These are phyloP conservation scores for Omphalea diandra DNA, from an alignment of 441 rosid genomes.

Conservation along the genomic window DNA sequence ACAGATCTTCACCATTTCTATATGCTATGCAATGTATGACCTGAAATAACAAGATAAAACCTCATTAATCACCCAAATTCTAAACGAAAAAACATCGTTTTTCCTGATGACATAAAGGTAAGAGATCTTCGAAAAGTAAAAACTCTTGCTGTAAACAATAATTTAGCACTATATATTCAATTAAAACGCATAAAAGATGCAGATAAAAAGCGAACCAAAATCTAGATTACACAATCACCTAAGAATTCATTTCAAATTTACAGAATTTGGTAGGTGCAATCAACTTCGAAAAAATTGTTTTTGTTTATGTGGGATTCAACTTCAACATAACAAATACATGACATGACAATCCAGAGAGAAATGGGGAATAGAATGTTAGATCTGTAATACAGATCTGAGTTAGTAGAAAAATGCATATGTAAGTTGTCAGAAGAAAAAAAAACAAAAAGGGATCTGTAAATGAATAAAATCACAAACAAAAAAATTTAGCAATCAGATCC, in stretches of 20 bases:
- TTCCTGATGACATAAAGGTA: neutral
- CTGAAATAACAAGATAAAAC: neutral
- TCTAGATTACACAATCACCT: neutral
- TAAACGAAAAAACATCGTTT: neutral
- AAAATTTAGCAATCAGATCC: neutral
- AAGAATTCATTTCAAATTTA: neutral
- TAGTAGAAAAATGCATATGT: neutral
- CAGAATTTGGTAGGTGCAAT: neutral
- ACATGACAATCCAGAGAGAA: neutral
- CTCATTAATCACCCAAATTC: neutral
- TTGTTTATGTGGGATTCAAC: neutral
- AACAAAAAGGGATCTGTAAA: too few species aligned
- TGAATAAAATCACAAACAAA: neutral
- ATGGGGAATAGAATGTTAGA: neutral
- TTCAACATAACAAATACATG: neutral
- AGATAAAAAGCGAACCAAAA: neutral
- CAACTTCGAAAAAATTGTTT: neutral
- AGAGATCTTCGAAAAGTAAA: neutral
- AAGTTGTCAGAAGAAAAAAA: neutral
- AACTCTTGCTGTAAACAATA: neutral
- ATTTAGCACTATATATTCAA: neutral
- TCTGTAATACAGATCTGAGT: conserved; percentile 11
- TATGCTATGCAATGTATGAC: conserved; percentile 1
- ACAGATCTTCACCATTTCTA: conserved; percentile 80
- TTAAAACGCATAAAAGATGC: neutral